Conservation (phyloP, 441 rosid genomes). For the Rhodomyrtus psidioides region DNA sequence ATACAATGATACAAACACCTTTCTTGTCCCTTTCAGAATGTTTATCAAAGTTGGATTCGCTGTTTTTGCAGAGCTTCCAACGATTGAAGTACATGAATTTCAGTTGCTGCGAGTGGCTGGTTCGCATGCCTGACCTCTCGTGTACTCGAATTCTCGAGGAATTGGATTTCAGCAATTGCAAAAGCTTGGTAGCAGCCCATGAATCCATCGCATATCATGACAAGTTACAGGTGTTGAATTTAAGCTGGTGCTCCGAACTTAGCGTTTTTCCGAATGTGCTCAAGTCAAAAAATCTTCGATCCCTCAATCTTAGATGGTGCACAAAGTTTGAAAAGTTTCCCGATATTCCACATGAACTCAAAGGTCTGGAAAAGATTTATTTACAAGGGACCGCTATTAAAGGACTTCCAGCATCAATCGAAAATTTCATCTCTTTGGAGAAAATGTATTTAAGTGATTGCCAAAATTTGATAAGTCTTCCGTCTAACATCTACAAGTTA, state of each 20-base stretch:
- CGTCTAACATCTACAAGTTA: background rate
- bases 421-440: background rate
- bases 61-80: too few relatives aligned
- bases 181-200: too few relatives aligned
- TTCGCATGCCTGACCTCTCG: too few relatives aligned
- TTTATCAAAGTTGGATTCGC: too few relatives aligned
- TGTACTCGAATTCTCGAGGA: too few relatives aligned
- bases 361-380: background rate
- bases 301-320: background rate
- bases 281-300: background rate
- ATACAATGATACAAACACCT: too few relatives aligned
- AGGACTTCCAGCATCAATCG: background rate
- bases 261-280: background rate
- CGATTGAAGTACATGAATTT: too few relatives aligned
- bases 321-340: background rate
- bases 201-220: background rate
- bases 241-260: background rate
- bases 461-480: background rate
- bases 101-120: too few relatives aligned
- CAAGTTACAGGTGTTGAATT: background rate
- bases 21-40: too few relatives aligned
- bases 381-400: background rate
- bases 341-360: background rate
- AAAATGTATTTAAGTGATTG: fast-evolving
- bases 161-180: too few relatives aligned